A percentile compares a stretch with the other conserved stretches of the same genome.
Evolutionary conservation across 441 rosid genomes (phyloP).

Genomic region (Syzygium malaccense): DNA sequence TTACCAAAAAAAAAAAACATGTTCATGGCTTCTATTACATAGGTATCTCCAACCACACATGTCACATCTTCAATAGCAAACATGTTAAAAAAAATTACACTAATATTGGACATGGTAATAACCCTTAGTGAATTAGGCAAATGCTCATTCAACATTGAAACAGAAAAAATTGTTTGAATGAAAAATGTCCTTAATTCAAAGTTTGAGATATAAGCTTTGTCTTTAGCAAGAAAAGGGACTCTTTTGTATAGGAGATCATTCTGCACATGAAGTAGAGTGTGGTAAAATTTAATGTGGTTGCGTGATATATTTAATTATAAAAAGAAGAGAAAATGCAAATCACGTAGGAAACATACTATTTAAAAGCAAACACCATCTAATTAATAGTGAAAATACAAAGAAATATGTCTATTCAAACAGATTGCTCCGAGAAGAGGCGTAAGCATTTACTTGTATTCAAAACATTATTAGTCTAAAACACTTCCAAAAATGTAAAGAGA

Average conservation of each 20-base stretch:
- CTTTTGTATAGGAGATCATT: not conserved
- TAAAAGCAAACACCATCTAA: not conserved
- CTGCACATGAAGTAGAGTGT: not conserved
- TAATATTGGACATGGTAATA: no score
- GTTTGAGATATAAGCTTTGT: no score
- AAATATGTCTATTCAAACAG: no score
- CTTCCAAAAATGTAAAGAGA: no score
- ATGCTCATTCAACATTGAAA: not conserved
- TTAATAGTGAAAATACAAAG: not conserved
- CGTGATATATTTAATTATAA: not conserved
- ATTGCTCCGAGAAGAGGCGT: not conserved
- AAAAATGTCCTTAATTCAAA: no score
- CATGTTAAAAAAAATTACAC: not conserved
- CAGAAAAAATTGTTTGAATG: no score
- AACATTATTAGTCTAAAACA: no score
- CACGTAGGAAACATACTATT: no score
- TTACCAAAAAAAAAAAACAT: no score
- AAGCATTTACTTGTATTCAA: no score
- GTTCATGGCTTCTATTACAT: no score
- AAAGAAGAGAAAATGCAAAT: not conserved
- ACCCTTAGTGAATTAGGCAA: not conserved
- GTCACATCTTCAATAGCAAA: not conserved
- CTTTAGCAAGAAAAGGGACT: not conserved
- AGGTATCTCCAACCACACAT: not conserved
- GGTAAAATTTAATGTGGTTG: not conserved